Conservation (phyloP, 2,329 filamentous ascomycete genomes). For the Phyllosticta citribraziliensis region DNA sequence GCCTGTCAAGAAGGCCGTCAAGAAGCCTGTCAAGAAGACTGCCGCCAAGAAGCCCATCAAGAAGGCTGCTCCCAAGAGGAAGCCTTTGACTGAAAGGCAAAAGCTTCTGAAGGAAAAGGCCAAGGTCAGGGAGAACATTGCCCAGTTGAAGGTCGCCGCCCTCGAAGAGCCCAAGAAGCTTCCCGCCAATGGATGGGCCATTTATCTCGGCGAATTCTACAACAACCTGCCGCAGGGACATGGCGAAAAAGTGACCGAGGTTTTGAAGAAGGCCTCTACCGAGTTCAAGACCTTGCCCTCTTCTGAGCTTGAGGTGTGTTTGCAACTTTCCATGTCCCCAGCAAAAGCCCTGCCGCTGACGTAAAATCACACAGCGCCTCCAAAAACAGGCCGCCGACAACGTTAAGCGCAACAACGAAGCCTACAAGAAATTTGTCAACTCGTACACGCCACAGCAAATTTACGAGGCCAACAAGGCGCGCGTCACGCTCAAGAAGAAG, state of each 20-base stretch:
- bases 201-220: background rate
- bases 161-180: constrained; percentile 24
- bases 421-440: constrained; percentile 46
- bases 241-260: constrained; percentile 17
- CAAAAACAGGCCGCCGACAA: constrained; percentile 42
- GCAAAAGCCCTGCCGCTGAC: background rate
- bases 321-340: background rate
- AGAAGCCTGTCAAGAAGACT: constrained; percentile 18
- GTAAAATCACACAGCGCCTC: constrained; percentile 35
- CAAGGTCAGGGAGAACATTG: constrained; percentile 14
- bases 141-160: constrained; percentile 19
- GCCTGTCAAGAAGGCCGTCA: constrained; percentile 6
- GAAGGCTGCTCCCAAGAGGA: constrained; percentile 13
- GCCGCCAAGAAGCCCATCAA: constrained; percentile 12
- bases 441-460: constrained; percentile 48
- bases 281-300: constrained; percentile 22
- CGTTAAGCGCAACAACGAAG: constrained; percentile 32
- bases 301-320: constrained; percentile 26
- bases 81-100: constrained; percentile 15
- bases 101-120: constrained; percentile 17
- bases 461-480: constrained; percentile 48
- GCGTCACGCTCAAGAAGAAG: constrained; percentile 25
- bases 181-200: background rate
- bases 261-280: constrained; percentile 3
- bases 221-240: background rate